A percentile compares a stretch with the other conserved stretches of the same genome.
phyloP scores from a whole-genome alignment of 2,329 filamentous ascomycete genomes.

The Colletotrichum sidae region DNA sequence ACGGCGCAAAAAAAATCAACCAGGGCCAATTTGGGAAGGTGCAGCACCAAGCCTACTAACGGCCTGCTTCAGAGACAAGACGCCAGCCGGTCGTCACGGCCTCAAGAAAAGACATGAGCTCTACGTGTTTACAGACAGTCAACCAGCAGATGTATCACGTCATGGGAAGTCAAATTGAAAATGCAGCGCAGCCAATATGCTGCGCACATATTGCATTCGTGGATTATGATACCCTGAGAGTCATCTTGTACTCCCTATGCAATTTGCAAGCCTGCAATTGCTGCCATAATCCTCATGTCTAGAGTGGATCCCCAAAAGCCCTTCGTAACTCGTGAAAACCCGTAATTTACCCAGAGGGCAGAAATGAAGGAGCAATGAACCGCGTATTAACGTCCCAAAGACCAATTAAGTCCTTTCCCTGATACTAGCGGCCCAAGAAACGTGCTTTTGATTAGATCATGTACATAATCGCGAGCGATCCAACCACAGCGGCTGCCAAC shows the following conservation, averaged over 20 bases:
- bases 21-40: too few species aligned
- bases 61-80: too few species aligned
- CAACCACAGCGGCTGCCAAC: slow-evolving; percentile 48
- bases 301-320: slow-evolving; percentile 2
- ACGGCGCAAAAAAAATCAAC: too few species aligned
- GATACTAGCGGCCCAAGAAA: not conserved
- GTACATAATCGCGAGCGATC: slow-evolving; percentile 47
- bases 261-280: slow-evolving; percentile 13
- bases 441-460: slow-evolving; percentile 46
- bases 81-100: too few species aligned
- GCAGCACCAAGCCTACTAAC: too few species aligned
- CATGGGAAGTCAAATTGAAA: not conserved
- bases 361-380: slow-evolving; percentile 15
- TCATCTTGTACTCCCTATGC: slow-evolving; percentile 6
- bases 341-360: slow-evolving; percentile 31
- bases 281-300: not conserved
- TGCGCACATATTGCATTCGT: slow-evolving; percentile 4
- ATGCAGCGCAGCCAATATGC: not conserved
- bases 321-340: slow-evolving; percentile 8
- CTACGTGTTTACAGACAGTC: too few species aligned
- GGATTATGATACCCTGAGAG: slow-evolving; percentile 14
- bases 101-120: too few species aligned
- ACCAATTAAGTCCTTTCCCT: slow-evolving; percentile 18
- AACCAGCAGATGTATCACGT: too few species aligned
- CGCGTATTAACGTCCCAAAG: slow-evolving; percentile 16